Base-by-base conservation (phyloP, 129 eudicot genomes). In the Mikania micrantha region DNA sequence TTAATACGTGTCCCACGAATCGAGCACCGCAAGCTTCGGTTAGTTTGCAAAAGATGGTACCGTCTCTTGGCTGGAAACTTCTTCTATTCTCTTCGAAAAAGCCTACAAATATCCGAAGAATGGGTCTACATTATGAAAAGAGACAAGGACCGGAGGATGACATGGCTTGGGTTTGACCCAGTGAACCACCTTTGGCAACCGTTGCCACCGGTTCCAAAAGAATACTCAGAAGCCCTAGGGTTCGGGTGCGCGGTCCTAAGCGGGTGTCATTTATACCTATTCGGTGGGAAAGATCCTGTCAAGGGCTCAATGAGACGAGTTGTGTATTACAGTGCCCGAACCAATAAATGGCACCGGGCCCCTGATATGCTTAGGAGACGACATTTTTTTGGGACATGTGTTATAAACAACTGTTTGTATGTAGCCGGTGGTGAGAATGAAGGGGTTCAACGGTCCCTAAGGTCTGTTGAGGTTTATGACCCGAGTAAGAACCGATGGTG, bases 361-460 rank as follows among this genome's bases (percentile, higher is more conserved):
- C 96, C 85, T 2, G 96, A 88, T 71, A 88, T 88, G 96, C 87
- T 85, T 22, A 79, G 91, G 13, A 64, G 96, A 31, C 73, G 96
- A 3, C 96, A 88, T 79, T 82, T 86, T 61, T 86, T 86, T 50
- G 93, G 93, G 15, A 74, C 88, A n/a, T 86, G 93, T 69, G 93
- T 86, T 32, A 88, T 88, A 66, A 88, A 88, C 78, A 88, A 88
- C 70, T 83, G 89, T 64, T 74, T 88, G 63, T 88, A 88, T 71
- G 96, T 88, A 31, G 96, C 96, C 1, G 96, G 96, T 17, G 96
- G 96, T 34, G 91, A 88, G 66, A 88, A 88, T 42, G 96, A 88
- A 75, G 89, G 91, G 34, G 82, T 76, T 7, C 87, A 81, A 69
- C 82, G 96, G 71, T 85, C 96, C 2, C 24, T 88, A 64, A 73